These are phyloP conservation scores for Aspergillus heteromorphus DNA, from an alignment of 495 filamentous ascomycete genomes.

Conservation along the genomic window DNA sequence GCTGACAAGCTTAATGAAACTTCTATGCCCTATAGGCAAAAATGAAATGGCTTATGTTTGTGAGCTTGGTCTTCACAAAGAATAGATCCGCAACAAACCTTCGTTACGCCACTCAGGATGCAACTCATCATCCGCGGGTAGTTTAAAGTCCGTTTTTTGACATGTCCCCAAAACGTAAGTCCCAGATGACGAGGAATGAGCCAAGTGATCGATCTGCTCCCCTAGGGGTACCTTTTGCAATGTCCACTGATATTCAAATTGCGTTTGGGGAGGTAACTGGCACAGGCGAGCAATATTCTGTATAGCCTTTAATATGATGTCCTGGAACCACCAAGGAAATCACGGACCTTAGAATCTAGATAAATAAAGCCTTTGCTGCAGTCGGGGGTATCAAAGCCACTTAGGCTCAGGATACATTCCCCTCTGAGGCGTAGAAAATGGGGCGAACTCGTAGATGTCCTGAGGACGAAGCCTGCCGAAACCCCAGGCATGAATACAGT, in stretches of 20 bases:
- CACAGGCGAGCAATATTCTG: slow-evolving; percentile 60
- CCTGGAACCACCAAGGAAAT: not conserved
- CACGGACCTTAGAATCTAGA: slow-evolving; percentile 53
- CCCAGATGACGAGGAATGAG: slow-evolving; percentile 67
- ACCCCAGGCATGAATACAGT: slow-evolving; percentile 74
- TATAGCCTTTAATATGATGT: slow-evolving; percentile 1
- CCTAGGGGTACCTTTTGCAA: slow-evolving; percentile 62
- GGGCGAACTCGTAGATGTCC: slow-evolving; percentile 67
- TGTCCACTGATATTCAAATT: slow-evolving; percentile 67
- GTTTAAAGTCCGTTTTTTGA: slow-evolving; percentile 59
- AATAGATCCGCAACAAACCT: slow-evolving; percentile 27
- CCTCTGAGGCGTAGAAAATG: slow-evolving; percentile 67
- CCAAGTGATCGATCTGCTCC: slow-evolving; percentile 64
- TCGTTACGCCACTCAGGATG: slow-evolving; percentile 76
- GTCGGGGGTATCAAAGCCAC: slow-evolving; percentile 60
- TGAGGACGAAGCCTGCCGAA: slow-evolving; percentile 74
- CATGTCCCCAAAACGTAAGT: slow-evolving; percentile 75
- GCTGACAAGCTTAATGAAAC: slow-evolving; percentile 67
- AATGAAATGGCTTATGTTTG: slow-evolving; percentile 44
- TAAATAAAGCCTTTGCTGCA: slow-evolving; percentile 80
- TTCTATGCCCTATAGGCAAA: slow-evolving; percentile 61
- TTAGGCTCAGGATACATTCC: slow-evolving; percentile 58
- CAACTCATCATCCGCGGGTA: slow-evolving; percentile 78
- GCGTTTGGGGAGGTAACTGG: slow-evolving; percentile 57
- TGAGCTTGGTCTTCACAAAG: slow-evolving; percentile 14